A percentile compares a stretch with the other conserved stretches of the same genome.
Evolutionary conservation across 768 basidiomycete species (phyloP).

Genomic region (Boletus sensibilis): DNA sequence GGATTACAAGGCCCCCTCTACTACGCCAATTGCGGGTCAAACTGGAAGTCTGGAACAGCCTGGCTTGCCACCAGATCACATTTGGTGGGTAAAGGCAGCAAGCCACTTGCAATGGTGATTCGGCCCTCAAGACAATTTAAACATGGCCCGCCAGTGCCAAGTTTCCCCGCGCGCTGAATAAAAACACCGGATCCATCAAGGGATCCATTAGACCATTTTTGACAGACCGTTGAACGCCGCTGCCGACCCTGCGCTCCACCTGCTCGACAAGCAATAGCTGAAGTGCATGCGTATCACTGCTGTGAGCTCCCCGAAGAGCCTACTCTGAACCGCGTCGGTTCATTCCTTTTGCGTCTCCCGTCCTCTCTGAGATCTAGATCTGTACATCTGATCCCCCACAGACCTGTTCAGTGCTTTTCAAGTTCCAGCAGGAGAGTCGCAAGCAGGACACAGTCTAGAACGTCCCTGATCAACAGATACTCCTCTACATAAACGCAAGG

Average conservation of each 20-base stretch:
- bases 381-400: not conserved
- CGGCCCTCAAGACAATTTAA: not conserved
- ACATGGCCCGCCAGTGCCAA: not conserved
- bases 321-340: not conserved
- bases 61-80: not conserved
- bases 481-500: not conserved
- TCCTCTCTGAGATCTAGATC: not conserved
- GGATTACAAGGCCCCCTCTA: not conserved
- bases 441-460: not conserved
- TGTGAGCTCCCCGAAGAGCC: not conserved
- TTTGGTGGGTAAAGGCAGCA: not conserved
- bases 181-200: not conserved
- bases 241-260: not conserved
- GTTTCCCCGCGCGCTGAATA: not conserved
- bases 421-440: too few species aligned
- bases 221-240: not conserved
- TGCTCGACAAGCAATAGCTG: not conserved
- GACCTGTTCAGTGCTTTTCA: not conserved
- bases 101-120: not conserved
- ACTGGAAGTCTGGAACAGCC: too few species aligned
- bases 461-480: not conserved
- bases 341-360: not conserved
- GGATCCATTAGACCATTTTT: too few species aligned
- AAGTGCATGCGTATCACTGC: not conserved
- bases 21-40: not conserved